A percentile compares a stretch with the other conserved stretches of the same genome.
These are phyloP conservation scores for Stagonosporopsis rhizophila DNA, from an alignment of 2,329 filamentous ascomycete genomes.

Conservation along the genomic window DNA sequence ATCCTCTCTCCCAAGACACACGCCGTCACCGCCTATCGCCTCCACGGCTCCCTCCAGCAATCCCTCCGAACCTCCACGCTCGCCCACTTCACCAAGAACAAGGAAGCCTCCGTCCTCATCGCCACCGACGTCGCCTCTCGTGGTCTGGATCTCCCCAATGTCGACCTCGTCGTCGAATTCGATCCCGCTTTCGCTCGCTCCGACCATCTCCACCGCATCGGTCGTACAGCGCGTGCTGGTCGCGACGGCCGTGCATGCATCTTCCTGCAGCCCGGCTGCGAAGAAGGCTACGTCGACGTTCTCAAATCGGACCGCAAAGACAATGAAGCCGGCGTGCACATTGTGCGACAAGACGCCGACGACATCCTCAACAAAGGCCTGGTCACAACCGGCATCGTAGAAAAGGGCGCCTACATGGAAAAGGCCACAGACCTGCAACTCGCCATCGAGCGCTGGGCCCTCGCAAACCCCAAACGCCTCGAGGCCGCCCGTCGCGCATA, in stretches of 20 bases:
- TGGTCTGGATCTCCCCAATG: conserved; percentile 92
- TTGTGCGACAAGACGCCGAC: conserved; percentile 68
- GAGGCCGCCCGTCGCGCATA: conserved; percentile 85
- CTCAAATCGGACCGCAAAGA: conserved; percentile 75
- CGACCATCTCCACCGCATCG: conserved; percentile 93
- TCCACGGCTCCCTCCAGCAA: conserved; percentile 92
- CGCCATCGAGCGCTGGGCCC: conserved; percentile 69
- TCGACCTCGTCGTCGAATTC: conserved; percentile 95
- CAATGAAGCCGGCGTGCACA: conserved; percentile 62
- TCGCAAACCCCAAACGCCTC: conserved; percentile 71
- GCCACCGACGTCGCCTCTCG: conserved; percentile 96
- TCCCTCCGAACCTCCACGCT: conserved; percentile 86
- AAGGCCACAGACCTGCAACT: conserved; percentile 73
- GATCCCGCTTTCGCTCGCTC: conserved; percentile 93
- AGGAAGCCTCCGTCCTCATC: conserved; percentile 80
- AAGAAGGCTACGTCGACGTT: conserved; percentile 87
- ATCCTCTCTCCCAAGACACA: conserved; percentile 80
- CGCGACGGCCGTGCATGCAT: conserved; percentile 85
- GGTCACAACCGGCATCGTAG: conserved; percentile 41
- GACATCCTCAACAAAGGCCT: conserved; percentile 74
- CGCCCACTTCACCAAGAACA: conserved; percentile 75
- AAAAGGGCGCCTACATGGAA: conserved; percentile 66
- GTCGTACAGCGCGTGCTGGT: conserved; percentile 91
- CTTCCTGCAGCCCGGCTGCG: conserved; percentile 87
- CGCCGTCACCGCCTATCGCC: conserved; percentile 78